These are phyloP conservation scores for Beauveria bassiana DNA, from an alignment of 2,329 filamentous ascomycete genomes.

Conservation along the genomic window DNA sequence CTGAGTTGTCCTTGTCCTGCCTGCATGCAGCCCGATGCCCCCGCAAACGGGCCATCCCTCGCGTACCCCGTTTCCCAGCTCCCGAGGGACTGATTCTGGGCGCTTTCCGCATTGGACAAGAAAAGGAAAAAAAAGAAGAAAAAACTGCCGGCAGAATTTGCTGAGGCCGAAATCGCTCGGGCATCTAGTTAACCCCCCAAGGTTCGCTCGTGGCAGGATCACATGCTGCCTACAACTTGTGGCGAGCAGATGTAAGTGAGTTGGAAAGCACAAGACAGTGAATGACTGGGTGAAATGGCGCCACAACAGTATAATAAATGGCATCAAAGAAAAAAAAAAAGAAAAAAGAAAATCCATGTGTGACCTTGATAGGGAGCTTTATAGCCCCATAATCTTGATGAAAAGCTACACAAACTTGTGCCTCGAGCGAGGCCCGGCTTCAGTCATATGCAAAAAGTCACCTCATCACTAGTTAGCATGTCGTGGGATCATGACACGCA, in stretches of 20 bases:
- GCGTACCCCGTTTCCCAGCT: neutral
- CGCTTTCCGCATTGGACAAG: neutral
- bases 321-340: too few species aligned
- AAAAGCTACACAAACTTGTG: neutral
- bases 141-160: neutral
- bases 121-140: too few species aligned
- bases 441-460: neutral
- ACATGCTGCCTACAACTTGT: neutral
- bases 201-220: neutral
- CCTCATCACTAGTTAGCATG: neutral
- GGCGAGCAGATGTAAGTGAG: neutral
- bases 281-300: neutral
- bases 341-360: too few species aligned
- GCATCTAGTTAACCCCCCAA: neutral
- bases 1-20: neutral
- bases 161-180: neutral
- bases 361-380: too few species aligned
- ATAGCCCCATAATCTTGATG: neutral
- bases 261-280: neutral
- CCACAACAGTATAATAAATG: neutral
- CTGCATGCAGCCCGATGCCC: slow-evolving; percentile 2
- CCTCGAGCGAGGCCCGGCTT: neutral
- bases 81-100: neutral
- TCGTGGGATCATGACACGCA: slow-evolving; percentile 3
- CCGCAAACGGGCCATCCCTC: neutral